Evolutionary conservation across 305 asterid species (phyloP), one percentile per base, ranked within the genome.

Genomic region (Fraxinus latifolia): DNA sequence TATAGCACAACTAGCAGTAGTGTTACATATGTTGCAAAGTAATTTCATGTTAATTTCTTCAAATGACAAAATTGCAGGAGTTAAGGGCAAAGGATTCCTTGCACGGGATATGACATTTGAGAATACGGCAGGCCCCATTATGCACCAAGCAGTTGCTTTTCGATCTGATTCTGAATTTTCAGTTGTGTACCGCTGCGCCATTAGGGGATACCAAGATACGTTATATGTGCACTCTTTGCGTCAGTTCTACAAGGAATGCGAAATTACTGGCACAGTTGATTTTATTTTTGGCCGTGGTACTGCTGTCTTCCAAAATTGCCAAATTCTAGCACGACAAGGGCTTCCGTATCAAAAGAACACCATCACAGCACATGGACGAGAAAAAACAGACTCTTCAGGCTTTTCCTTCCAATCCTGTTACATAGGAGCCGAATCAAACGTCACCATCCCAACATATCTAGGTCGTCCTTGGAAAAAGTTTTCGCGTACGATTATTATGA

Each of bases 381-480:
- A 87, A 68, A 89, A 87, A 4, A 74, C 90, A 3, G 91, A 91
- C 12, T 82, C 67, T 4, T 87, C 97, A 0, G 95, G 97, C 11
- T 91, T 91, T 23, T 87, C 94, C 0, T 83, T 92, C 76, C 97
- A 93, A 11, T 87, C 77, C 4, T 91, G 97, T 23, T 83, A 87
- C 62, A 82, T 93, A 3, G 78, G 87, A 0, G 88, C 87, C 9
- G 90, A 89, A 33, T 79, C 91, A 0, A 89, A 88, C 7, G 92
- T 89, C 82, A 87, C 29, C 77, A 79, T 77, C 7, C 81, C 83
- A n/a, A 88, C 97, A 1, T 93, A 83, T 47, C 86, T 92, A 11
- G 97, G 97, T 19, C 84, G 97, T 36, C 97, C 97, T 0, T 93
- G 97, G 95, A 92, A 88, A 77, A 19, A 2, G 74, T 92, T 90